Evolutionary conservation across 1,139 yeast species (phyloP), one percentile per base, ranked within the genome.

Genomic region (Yamadazyma mexicana): DNA sequence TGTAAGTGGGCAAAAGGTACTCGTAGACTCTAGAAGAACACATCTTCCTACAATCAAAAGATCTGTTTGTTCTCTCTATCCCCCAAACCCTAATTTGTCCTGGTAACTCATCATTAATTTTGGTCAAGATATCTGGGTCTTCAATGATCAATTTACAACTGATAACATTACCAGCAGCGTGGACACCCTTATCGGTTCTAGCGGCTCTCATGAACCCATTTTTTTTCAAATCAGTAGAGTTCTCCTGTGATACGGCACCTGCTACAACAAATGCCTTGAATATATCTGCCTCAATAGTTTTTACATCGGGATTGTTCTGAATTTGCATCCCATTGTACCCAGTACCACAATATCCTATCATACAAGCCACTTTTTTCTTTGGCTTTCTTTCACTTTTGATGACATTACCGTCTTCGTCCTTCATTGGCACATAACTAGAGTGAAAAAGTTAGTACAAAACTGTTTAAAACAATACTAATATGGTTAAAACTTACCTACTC

Each of bases 301-400:
- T 82, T 39, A 82, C 81, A 23, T 92, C 95, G 4, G 96, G 96
- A 55, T 89, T 91, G 43, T 67, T 68, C 44, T 72, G 77, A 49
- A 87, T 71, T 63, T 92, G 99, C 96, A 92, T 88, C 10, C 99
- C 99, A 61, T 88, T 95, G 62, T 91, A 92, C 0, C 98, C 98
- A 0, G 98, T 84, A 35, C 99, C 99, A 62, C 98, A 92, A 66
- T 92, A 92, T 1, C 99, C 98, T 51, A 92, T 74, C 82, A 89
- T 75, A 49, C 87, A 84, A 0, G 97, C 98, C 17, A 89, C 96
- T 61, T 92, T 92, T 45, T 77, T 74, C 66, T 85, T 85, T n/a
- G 94, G 94, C 50, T 71, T 73, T 51, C 92, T 68, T 54, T 82
- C 88, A n/a, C 76, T 68, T 33, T 64, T 70, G 30, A 80, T 59